phyloP scores from a whole-genome alignment of 352 stramenopile genomes.

The Phytophthora citricola region DNA sequence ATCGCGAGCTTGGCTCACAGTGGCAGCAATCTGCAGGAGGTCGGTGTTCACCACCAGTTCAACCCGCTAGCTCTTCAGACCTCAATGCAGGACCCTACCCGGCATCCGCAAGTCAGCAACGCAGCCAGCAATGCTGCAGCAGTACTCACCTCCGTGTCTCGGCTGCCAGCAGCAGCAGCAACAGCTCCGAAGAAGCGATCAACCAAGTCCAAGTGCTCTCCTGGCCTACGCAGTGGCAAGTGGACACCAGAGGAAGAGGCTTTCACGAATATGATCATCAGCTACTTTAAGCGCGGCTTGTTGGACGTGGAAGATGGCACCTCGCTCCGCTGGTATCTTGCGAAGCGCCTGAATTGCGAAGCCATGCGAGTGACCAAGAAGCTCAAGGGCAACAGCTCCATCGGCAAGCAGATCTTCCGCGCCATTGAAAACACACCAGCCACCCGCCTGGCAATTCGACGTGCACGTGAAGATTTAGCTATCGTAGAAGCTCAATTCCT shows the following conservation, averaged over 20 bases:
- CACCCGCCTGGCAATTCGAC: constrained; percentile 61
- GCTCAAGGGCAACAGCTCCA: constrained; percentile 89
- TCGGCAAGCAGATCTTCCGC: constrained; percentile 90
- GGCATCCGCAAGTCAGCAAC: constrained; percentile 34
- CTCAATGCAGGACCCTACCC: constrained; percentile 14
- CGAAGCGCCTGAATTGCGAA: constrained; percentile 87
- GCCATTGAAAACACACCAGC: constrained; percentile 69
- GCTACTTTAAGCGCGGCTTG: constrained; percentile 86
- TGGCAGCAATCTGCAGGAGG: constrained; percentile 21
- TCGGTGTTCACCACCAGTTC: constrained; percentile 5
- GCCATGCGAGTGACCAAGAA: constrained; percentile 92
- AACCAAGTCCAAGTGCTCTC: constrained; percentile 88
- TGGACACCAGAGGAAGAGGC: constrained; percentile 86
- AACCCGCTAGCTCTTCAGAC: constrained; percentile 19
- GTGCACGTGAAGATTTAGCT: constrained; percentile 60
- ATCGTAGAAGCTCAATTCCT: constrained; percentile 75
- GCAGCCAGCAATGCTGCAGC: constrained; percentile 27
- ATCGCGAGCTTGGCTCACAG: constrained; percentile 40
- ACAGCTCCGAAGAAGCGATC: constrained; percentile 69
- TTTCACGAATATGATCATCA: constrained; percentile 87
- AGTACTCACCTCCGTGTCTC: constrained; percentile 35
- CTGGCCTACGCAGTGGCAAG: constrained; percentile 83
- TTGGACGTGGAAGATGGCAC: constrained; percentile 86
- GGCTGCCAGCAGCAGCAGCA: background rate
- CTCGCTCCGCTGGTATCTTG: constrained; percentile 85